phyloP scores from a whole-genome alignment of 2,329 filamentous ascomycete genomes.

The Apiospora hydei region DNA sequence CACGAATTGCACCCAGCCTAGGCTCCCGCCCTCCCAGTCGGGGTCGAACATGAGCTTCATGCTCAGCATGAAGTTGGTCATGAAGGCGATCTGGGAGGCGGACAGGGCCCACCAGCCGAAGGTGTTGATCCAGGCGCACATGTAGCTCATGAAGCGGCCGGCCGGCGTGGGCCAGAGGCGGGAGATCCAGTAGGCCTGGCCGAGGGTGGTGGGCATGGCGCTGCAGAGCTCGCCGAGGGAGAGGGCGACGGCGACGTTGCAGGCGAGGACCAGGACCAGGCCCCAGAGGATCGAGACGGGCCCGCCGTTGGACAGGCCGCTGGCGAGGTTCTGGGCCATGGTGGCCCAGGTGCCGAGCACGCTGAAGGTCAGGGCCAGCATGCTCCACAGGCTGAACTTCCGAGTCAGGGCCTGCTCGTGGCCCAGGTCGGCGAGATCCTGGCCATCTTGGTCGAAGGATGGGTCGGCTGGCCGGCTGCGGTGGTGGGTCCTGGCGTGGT shows the following conservation, averaged over 20 bases:
- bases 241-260: constrained; percentile 60
- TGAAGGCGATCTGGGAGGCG: constrained; percentile 63
- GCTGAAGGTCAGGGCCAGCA: constrained; percentile 64
- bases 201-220: constrained; percentile 66
- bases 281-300: constrained; percentile 64
- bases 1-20: constrained; percentile 62
- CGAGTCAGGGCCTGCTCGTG: constrained; percentile 49
- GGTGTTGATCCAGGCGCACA: constrained; percentile 67
- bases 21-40: constrained; percentile 51
- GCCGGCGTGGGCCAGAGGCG: constrained; percentile 46
- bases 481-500: neutral
- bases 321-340: constrained; percentile 59
- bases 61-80: constrained; percentile 64
- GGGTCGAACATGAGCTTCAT: constrained; percentile 62
- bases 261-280: constrained; percentile 57
- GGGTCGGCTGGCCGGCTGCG: neutral
- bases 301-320: constrained; percentile 61
- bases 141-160: constrained; percentile 60
- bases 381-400: constrained; percentile 62
- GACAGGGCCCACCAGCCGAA: constrained; percentile 66
- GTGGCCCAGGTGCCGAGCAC: constrained; percentile 66
- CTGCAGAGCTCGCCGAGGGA: constrained; percentile 64
- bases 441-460: constrained; percentile 39
- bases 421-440: constrained; percentile 50
- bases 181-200: constrained; percentile 65